Conservation (phyloP, 331 rosid genomes). For the Malus hybrid region DNA sequence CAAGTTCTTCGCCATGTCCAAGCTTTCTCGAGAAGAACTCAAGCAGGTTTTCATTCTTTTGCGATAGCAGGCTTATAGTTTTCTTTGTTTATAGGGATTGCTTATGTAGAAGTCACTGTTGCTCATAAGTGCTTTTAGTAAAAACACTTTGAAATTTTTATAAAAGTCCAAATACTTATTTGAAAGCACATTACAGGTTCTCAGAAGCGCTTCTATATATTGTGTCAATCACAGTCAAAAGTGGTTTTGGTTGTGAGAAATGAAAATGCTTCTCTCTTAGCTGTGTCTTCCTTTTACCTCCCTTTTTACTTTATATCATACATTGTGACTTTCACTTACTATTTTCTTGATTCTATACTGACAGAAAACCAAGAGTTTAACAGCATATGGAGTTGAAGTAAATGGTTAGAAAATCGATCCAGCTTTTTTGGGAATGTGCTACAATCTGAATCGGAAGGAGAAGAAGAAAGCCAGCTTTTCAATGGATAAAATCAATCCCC, state of each 20-base stretch:
- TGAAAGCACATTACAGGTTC: background rate
- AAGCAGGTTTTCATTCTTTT: slow-evolving; percentile 44
- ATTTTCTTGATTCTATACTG: slow-evolving; percentile 1
- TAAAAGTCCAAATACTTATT: background rate
- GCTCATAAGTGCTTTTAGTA: background rate
- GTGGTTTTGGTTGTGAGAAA: background rate
- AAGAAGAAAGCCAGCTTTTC: no score
- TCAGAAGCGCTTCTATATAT: background rate
- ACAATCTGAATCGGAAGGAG: no score
- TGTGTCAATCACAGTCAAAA: background rate
- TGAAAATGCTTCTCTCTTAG: background rate
- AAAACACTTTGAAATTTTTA: background rate
- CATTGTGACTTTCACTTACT: slow-evolving; percentile 1
- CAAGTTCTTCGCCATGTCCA: slow-evolving; percentile 75
- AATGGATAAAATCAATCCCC: no score
- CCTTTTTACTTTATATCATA: background rate
- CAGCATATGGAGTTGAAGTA: slow-evolving; percentile 21
- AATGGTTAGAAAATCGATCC: slow-evolving; percentile 39
- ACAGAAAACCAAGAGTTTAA: slow-evolving; percentile 50
- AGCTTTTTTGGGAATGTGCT: background rate
- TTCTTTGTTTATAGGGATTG: background rate
- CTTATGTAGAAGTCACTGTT: background rate
- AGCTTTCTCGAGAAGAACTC: slow-evolving; percentile 70
- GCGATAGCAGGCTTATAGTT: background rate
- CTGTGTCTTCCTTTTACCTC: slow-evolving; percentile 15